Percentiles rank a stretch among this genome's conserved stretches.
These are phyloP conservation scores for Nymphaea colorata DNA, from an alignment of 164 flowering plant genomes.

Conservation along the genomic window DNA sequence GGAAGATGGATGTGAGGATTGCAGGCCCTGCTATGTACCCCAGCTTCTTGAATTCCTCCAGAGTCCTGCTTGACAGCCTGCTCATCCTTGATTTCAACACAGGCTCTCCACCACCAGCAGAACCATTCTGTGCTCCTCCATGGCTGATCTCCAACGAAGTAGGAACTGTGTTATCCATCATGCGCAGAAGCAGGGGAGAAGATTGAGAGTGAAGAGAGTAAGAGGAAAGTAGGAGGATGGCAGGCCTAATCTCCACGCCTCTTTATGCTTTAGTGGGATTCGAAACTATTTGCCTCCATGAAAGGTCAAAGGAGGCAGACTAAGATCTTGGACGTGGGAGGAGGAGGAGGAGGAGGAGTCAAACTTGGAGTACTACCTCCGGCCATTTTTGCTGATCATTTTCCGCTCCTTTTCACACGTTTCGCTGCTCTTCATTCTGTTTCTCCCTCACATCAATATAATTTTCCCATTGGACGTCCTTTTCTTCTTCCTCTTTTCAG, in stretches of 20 bases:
- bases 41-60: conserved; percentile 36
- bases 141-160: background rate
- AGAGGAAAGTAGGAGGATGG: background rate
- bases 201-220: too few species aligned
- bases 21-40: conserved; percentile 44
- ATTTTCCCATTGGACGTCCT: too few species aligned
- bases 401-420: too few species aligned
- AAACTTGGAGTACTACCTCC: too few species aligned
- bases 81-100: background rate
- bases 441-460: too few species aligned
- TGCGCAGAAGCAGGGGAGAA: too few species aligned
- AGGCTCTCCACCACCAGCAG: background rate
- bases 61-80: conserved; percentile 8
- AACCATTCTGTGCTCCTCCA: background rate
- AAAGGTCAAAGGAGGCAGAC: too few species aligned
- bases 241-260: background rate
- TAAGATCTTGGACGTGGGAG: too few species aligned
- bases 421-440: too few species aligned
- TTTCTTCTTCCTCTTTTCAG: too few species aligned
- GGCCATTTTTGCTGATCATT: too few species aligned
- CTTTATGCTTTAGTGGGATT: background rate
- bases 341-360: too few species aligned
- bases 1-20: conserved; percentile 23
- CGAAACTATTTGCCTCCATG: background rate
- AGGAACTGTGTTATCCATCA: background rate